phyloP scores from a whole-genome alignment of 306 rosid species.

The Begonia masoniana region DNA sequence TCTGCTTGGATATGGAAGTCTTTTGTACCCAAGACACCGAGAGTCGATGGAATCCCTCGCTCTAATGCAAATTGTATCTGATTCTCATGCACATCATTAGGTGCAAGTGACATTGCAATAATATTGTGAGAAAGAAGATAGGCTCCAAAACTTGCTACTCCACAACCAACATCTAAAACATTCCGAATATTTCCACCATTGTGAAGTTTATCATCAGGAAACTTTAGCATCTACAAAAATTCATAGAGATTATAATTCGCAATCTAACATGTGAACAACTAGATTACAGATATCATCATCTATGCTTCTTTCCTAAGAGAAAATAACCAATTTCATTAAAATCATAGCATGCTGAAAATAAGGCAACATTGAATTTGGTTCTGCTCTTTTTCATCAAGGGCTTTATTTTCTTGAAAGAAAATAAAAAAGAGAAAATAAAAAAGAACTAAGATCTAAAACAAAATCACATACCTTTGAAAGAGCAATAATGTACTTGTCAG shows the following conservation, averaged over 20 bases:
- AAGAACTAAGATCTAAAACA: slow-evolving; percentile 6
- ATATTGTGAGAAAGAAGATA: slow-evolving; percentile 41
- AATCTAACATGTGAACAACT: no score
- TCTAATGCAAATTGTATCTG: slow-evolving; percentile 59
- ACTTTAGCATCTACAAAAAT: slow-evolving; percentile 41
- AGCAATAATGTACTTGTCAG: slow-evolving; percentile 46
- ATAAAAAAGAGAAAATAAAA: no score
- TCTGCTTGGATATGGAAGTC: slow-evolving; percentile 54
- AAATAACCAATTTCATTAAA: no score
- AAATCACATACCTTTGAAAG: slow-evolving; percentile 28
- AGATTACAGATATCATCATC: no score
- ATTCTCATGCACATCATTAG: slow-evolving; percentile 53
- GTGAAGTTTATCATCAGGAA: slow-evolving; percentile 34
- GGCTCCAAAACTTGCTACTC: slow-evolving; percentile 66
- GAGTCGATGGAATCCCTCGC: slow-evolving; percentile 57
- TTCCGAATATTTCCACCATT: slow-evolving; percentile 39
- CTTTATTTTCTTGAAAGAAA: neutral
- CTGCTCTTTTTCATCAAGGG: neutral
- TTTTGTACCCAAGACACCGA: slow-evolving; percentile 54
- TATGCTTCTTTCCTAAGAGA: no score
- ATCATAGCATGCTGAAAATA: no score
- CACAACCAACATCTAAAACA: slow-evolving; percentile 55
- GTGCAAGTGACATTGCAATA: slow-evolving; percentile 46
- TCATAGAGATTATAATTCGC: neutral
- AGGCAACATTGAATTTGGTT: neutral